Evolutionary conservation across 2,329 filamentous ascomycete genomes (phyloP).

Genomic region (Phaeosphaeriaceae sp.): DNA sequence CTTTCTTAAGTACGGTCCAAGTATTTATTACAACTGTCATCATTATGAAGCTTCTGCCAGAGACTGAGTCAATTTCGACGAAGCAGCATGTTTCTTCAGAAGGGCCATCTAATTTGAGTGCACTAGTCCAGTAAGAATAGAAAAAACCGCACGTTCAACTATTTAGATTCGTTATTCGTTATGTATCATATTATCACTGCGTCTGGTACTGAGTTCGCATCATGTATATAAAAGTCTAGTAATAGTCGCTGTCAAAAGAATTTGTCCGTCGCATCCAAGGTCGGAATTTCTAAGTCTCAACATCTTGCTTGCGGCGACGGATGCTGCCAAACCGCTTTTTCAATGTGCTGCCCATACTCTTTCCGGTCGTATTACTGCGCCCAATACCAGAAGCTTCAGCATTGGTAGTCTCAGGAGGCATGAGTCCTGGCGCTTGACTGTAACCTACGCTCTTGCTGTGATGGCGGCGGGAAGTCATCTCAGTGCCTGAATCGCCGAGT

Average conservation of each 20-base stretch:
- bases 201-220: too few relatives aligned
- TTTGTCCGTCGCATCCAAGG: conserved; percentile 6
- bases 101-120: too few relatives aligned
- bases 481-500: conserved; percentile 49
- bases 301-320: conserved; percentile 44
- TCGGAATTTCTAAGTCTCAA: conserved; percentile 24
- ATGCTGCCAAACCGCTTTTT: conserved; percentile 58
- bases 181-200: too few relatives aligned
- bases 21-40: too few relatives aligned
- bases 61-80: too few relatives aligned
- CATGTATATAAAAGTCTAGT: conserved; percentile 1
- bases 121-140: too few relatives aligned
- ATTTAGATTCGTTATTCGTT: too few relatives aligned
- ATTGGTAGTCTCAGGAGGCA: conserved; percentile 37
- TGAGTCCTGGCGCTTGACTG: conserved; percentile 26
- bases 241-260: conserved; percentile 7
- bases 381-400: conserved; percentile 35
- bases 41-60: too few relatives aligned
- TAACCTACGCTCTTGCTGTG: conserved; percentile 47
- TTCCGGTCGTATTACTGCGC: conserved; percentile 47
- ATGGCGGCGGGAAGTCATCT: conserved; percentile 51
- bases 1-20: too few relatives aligned
- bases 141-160: too few relatives aligned
- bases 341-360: conserved; percentile 45
- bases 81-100: too few relatives aligned